Base-by-base conservation (phyloP, 2,329 filamentous ascomycete species). In the Phialophora macrospora region DNA sequence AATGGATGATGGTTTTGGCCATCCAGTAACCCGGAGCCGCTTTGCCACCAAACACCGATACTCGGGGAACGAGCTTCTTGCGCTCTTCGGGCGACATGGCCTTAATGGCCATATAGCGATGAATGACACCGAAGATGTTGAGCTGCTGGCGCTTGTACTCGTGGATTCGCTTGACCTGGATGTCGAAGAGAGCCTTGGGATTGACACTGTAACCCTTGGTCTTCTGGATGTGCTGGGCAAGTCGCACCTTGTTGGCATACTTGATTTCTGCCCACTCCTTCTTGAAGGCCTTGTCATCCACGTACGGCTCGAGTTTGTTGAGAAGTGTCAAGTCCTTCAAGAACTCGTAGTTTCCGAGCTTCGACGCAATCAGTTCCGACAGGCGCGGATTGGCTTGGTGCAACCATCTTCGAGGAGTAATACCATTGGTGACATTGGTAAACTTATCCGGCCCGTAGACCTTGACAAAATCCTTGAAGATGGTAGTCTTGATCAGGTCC, bases 91-190 rank as follows among this genome's bases (percentile, higher is more conserved):
- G 83, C 26, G 85, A 87, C 90, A 97, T 88, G 41, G 87, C 85
- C 82, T 98, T 99, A 77, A 99, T 89, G 14, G 86, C 86, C 46
- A 99, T 84, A 78, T 98, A 99, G 59, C 94, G 89, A 78, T 97
- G 91, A 72, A 99, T 98, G 68, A 97, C 92, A 64, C 95, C 95
- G 75, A 98, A 98, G 73, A 99, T 97, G 82, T 99, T 99, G 77
- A 99, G 88, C 80, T 99, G 95, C 80, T 99, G 94, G 66, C 93
- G 90, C 85, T 99, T 99, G 82, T 99, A 99, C 79, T 99, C 95
- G 79, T 99, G 95, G 72, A 99, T 99, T 75, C 95, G 90, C 85
- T 99, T 99, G 74, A 99, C 95, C 76, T 99, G 95, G 11, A 99
- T 91, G 76, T 99, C 95, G 73, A 99, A 99, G 20, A 99, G 85